A percentile compares a stretch with the other conserved stretches of the same genome.
Conservation (phyloP, 2,329 filamentous ascomycete genomes). For the Diaporthe caulivora region DNA sequence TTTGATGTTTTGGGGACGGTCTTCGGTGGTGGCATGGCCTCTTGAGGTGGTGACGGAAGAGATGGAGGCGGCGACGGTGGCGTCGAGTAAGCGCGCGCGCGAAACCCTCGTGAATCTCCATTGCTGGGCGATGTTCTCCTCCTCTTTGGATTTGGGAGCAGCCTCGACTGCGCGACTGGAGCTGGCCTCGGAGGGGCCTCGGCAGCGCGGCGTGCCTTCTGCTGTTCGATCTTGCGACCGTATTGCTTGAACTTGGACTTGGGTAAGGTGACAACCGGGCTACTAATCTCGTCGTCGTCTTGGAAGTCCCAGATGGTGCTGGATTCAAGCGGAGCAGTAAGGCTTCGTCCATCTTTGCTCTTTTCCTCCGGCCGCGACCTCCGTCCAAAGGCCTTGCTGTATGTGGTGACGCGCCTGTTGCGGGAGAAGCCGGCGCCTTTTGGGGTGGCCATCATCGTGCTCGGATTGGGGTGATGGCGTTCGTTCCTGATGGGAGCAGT, state of each 20-base stretch:
- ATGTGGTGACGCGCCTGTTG: conserved; percentile 48
- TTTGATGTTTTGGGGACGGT: conserved; percentile 34
- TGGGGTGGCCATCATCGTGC: conserved; percentile 41
- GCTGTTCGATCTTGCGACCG: conserved; percentile 26
- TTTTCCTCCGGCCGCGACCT: conserved; percentile 39
- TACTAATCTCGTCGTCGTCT: conserved; percentile 39
- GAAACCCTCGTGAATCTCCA: conserved; percentile 15
- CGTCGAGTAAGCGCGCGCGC: conserved; percentile 38
- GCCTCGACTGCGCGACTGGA: conserved; percentile 19
- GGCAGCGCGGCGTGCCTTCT: conserved; percentile 23
- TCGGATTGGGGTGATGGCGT: neutral
- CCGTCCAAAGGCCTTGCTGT: conserved; percentile 46
- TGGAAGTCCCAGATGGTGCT: conserved; percentile 40
- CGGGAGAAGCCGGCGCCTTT: conserved; percentile 43
- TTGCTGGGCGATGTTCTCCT: conserved; percentile 32
- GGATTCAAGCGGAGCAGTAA: conserved; percentile 37
- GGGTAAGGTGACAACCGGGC: conserved; percentile 35
- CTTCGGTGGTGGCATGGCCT: conserved; percentile 36
- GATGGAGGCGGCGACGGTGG: conserved; percentile 39
- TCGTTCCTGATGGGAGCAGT: conserved; percentile 7
- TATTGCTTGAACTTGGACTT: conserved; percentile 36
- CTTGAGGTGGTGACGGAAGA: conserved; percentile 37
- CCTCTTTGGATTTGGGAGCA: conserved; percentile 35
- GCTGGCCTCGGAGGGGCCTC: conserved; percentile 6
- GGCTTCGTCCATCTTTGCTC: conserved; percentile 33